phyloP scores from a whole-genome alignment of 495 filamentous ascomycete genomes.

The Talaromyces stipitatus region DNA sequence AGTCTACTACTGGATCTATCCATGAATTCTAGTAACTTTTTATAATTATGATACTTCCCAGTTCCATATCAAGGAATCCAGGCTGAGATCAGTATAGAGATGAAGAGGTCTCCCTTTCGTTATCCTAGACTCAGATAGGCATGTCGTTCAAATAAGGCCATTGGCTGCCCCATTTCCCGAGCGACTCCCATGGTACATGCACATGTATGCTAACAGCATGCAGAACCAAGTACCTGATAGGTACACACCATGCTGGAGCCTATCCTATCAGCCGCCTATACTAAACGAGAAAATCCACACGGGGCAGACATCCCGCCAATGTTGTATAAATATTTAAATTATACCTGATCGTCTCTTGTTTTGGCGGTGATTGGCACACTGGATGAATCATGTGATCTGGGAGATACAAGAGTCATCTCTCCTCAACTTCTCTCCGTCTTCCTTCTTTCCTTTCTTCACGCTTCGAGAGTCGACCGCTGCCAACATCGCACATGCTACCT shows the following conservation, averaged over 20 bases:
- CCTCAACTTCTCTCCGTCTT: neutral
- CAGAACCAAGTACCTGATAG: neutral
- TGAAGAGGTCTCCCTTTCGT: no score
- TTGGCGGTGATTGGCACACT: neutral
- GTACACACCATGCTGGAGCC: neutral
- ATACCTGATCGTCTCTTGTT: neutral
- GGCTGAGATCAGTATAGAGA: no score
- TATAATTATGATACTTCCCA: no score
- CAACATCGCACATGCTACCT: neutral
- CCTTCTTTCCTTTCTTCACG: constrained; percentile 11
- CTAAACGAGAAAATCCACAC: no score
- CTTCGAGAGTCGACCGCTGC: constrained; percentile 14
- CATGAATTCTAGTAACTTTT: no score
- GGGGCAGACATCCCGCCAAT: no score
- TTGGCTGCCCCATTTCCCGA: neutral
- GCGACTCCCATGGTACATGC: neutral
- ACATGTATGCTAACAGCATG: neutral
- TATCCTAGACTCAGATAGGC: no score
- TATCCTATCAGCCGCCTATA: neutral
- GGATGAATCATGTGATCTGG: neutral
- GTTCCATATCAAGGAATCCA: no score
- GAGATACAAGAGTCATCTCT: neutral
- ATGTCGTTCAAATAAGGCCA: neutral
- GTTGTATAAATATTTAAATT: no score
- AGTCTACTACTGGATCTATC: no score